A percentile compares a stretch with the other conserved stretches of the same genome.
phyloP scores from a whole-genome alignment of 768 basidiomycete genomes.

The Tylopilus intermedius region DNA sequence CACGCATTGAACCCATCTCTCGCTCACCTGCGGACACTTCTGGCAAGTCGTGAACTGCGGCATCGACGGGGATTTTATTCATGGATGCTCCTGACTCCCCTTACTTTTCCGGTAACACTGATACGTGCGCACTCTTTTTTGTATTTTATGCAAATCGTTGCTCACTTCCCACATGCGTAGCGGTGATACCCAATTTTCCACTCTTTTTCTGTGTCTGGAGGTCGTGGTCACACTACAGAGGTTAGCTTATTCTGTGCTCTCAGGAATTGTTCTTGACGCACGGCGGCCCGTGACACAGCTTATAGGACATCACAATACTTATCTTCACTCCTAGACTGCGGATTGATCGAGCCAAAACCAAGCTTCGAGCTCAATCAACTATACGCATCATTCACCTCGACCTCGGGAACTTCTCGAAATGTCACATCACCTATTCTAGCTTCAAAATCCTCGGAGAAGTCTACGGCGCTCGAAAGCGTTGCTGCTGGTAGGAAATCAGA shows the following conservation, averaged over 20 bases:
- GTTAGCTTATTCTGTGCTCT: constrained; percentile 31
- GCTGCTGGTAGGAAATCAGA: constrained; percentile 1
- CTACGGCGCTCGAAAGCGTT: background rate
- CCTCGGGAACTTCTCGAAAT: constrained; percentile 10
- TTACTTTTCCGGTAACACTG: constrained; percentile 72
- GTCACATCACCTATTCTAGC: constrained; percentile 7
- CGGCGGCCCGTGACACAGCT: constrained; percentile 35
- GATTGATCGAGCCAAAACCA: constrained; percentile 52
- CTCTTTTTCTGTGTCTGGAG: constrained; percentile 85
- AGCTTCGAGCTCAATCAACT: constrained; percentile 53
- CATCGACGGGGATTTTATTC: constrained; percentile 62
- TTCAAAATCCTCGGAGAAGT: constrained; percentile 10
- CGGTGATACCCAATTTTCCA: constrained; percentile 77
- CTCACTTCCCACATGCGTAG: constrained; percentile 33
- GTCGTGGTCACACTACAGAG: constrained; percentile 80
- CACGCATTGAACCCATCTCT: constrained; percentile 30
- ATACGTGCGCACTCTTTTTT: constrained; percentile 51
- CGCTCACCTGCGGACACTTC: constrained; percentile 46
- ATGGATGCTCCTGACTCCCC: constrained; percentile 63
- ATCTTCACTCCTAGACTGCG: constrained; percentile 50
- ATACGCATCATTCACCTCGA: constrained; percentile 37
- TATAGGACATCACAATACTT: constrained; percentile 70
- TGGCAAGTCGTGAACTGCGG: constrained; percentile 52
- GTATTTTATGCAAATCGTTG: background rate
- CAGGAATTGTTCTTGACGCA: background rate